Percentiles rank a stretch among this genome's conserved stretches.
Evolutionary conservation across 495 filamentous ascomycete species (phyloP).

Genomic region (Usnea hakonensis): DNA sequence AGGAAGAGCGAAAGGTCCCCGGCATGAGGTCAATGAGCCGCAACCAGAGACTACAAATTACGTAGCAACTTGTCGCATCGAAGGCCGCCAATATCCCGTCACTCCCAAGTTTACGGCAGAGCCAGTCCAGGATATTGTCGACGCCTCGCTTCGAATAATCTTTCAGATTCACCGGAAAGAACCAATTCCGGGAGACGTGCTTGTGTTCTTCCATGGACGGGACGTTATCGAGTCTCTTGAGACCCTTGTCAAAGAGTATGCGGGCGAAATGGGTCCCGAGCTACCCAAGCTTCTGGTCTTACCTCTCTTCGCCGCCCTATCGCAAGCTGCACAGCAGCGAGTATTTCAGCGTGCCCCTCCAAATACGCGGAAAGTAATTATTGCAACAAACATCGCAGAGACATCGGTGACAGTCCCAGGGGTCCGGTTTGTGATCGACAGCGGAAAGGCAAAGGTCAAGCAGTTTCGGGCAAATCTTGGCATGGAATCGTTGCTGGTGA

Average conservation of each 20-base stretch:
- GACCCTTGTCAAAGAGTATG: conserved; percentile 71
- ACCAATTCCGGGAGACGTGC: conserved; percentile 83
- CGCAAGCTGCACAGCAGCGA: conserved; percentile 71
- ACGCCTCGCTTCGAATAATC: conserved; percentile 71
- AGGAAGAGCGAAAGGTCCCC: not conserved
- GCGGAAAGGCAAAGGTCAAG: conserved; percentile 89
- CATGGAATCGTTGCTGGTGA: conserved; percentile 83
- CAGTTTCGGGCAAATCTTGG: conserved; percentile 79
- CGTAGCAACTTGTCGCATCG: conserved; percentile 59
- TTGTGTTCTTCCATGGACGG: conserved; percentile 90
- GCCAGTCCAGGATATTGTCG: conserved; percentile 75
- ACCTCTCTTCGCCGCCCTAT: conserved; percentile 66
- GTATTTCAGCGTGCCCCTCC: conserved; percentile 73
- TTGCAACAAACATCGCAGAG: conserved; percentile 96
- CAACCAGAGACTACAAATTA: not conserved
- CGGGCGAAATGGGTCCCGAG: conserved; percentile 56
- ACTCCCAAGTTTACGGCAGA: conserved; percentile 66
- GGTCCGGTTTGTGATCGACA: conserved; percentile 84
- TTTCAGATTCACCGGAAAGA: conserved; percentile 84
- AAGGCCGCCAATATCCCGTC: conserved; percentile 85
- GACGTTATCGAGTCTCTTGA: conserved; percentile 84
- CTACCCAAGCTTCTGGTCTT: conserved; percentile 67
- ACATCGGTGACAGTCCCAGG: conserved; percentile 95
- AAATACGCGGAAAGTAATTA: conserved; percentile 76
- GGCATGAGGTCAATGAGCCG: not conserved